phyloP scores from a whole-genome alignment of 306 rosid species.

The apple (Malus domestica) region DNA sequence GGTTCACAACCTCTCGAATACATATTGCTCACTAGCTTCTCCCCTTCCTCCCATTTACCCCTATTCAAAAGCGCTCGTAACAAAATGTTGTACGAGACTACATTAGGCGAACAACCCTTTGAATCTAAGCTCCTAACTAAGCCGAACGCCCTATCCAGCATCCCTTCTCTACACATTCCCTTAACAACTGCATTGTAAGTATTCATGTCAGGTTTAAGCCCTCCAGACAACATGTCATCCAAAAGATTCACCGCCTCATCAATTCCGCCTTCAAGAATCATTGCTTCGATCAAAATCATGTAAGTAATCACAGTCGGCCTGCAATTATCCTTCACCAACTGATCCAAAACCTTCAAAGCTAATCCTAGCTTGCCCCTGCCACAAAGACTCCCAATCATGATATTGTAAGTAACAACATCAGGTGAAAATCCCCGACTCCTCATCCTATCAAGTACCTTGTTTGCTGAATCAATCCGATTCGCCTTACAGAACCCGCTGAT shows the following conservation, averaged over 20 bases:
- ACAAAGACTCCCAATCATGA: conserved; percentile 72
- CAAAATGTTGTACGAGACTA: conserved; percentile 55
- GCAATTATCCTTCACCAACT: conserved; percentile 58
- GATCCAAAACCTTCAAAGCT: conserved; percentile 53
- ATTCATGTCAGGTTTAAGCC: conserved; percentile 65
- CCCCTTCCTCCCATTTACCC: conserved; percentile 61
- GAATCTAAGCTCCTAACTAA: conserved; percentile 35
- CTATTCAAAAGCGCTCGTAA: conserved; percentile 50
- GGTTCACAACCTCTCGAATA: conserved; percentile 53
- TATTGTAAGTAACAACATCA: conserved; percentile 75
- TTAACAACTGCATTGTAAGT: conserved; percentile 60
- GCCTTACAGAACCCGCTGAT: conserved; percentile 63
- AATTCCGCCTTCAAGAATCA: conserved; percentile 53
- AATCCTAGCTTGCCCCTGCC: conserved; percentile 49
- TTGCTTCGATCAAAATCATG: conserved; percentile 80
- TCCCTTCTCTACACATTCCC: conserved; percentile 68
- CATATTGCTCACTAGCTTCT: conserved; percentile 56
- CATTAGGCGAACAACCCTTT: conserved; percentile 60
- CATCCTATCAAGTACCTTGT: conserved; percentile 63
- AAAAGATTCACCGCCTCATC: conserved; percentile 61
- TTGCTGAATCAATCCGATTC: conserved; percentile 47
- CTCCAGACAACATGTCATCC: conserved; percentile 69
- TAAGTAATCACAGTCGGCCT: conserved; percentile 70
- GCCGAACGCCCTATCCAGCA: conserved; percentile 62
- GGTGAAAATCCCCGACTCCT: conserved; percentile 56